Base-by-base conservation (phyloP, 2,329 filamentous ascomycete genomes). In the Reticulascus tulasneorum region DNA sequence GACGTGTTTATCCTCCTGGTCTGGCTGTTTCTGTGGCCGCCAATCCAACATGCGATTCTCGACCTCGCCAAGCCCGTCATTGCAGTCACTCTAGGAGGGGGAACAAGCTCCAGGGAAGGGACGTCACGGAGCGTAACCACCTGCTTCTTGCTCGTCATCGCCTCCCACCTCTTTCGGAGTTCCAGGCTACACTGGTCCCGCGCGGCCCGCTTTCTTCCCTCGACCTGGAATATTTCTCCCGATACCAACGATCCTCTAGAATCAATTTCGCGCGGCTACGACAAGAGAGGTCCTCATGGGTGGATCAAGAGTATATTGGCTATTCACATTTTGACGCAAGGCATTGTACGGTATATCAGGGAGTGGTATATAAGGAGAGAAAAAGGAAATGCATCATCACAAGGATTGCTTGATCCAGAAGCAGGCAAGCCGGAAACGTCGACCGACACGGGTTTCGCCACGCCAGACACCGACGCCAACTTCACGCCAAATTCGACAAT, bases 61-160 rank as follows among this genome's bases (percentile, higher is more conserved):
- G 90, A 96, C 57, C 75, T 95, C 34, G 88, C 90, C 42, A 91
- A 96, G 62, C 86, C 91, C 40, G 88, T 95, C 55, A 94, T 96
- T 54, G 90, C 90, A 40, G 80, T 95, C 39, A 94, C 89, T 1
- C 69, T 96, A 9, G 90, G 90, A 44, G 90, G 89, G 42, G 88
- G 88, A 40, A 84, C 80, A 7, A 80, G 75, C 45, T 78, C 79
- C 7, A 76, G 74, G 48, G 77, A 82, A 42, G 80, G 82, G 33
- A 79, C 82, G 5, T 81, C 82, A 37, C 79, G 82, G 51, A 86
- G 84, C 53, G 78, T 86, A 29, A 71, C 85, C 33, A 76, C 83
- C 25, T 88, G 83, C 56, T 74, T 86, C 47, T 66, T 75, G 46
- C 82, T 87, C 59, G 81, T 90, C 27, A 49, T 76, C 27, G 56